These are phyloP conservation scores for Ilex asprella DNA, from an alignment of 257 asterid genomes.

Conservation along the genomic window DNA sequence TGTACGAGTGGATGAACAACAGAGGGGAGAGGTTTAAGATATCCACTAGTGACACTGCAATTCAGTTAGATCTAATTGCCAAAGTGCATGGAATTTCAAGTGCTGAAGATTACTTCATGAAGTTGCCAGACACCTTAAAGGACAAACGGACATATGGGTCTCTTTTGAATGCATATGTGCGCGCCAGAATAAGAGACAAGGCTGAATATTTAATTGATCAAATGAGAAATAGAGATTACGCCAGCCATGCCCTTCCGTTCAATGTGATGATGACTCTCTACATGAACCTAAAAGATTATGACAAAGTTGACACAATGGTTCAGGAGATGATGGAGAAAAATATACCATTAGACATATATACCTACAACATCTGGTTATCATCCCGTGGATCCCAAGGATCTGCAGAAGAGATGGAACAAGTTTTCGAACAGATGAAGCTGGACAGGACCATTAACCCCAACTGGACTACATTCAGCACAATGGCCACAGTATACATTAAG, in stretches of 20 bases:
- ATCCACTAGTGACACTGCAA: constrained; percentile 81
- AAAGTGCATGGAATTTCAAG: constrained; percentile 72
- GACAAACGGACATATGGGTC: constrained; percentile 80
- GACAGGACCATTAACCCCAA: constrained; percentile 52
- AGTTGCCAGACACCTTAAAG: constrained; percentile 57
- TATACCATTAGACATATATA: constrained; percentile 47
- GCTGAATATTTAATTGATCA: constrained; percentile 68
- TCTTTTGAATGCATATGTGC: constrained; percentile 73
- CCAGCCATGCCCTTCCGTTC: constrained; percentile 55
- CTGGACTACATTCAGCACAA: constrained; percentile 86
- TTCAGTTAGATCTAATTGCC: constrained; percentile 78
- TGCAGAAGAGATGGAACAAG: constrained; percentile 64
- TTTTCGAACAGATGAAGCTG: constrained; percentile 49
- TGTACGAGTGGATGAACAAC: constrained; percentile 81
- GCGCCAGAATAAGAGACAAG: constrained; percentile 52
- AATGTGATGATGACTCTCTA: constrained; percentile 93
- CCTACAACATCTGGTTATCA: constrained; percentile 84
- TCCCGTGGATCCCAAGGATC: constrained; percentile 56
- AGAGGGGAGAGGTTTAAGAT: constrained; percentile 57
- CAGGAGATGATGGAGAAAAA: constrained; percentile 60
- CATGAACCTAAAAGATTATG: constrained; percentile 50
- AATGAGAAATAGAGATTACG: constrained; percentile 52
- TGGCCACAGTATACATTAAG: constrained; percentile 71
- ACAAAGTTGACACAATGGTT: constrained; percentile 47
- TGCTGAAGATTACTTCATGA: constrained; percentile 70